Conservation (phyloP, 768 basidiomycete species). For the Pulveroboletus frians region DNA sequence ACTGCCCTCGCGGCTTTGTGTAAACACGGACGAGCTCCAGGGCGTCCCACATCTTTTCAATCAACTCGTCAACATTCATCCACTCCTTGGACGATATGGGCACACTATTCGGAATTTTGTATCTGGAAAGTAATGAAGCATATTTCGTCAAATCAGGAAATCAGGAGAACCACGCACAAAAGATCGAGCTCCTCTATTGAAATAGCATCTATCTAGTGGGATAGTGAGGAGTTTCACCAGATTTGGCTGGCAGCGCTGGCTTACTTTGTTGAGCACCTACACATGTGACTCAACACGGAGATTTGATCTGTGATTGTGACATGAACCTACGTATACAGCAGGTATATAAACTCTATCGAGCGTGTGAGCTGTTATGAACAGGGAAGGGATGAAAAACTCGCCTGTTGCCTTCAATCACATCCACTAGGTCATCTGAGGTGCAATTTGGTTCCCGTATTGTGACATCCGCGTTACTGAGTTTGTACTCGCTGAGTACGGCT, state of each 20-base stretch:
- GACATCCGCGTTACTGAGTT: constrained; percentile 81
- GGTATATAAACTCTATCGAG: constrained; percentile 83
- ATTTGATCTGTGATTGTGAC: not conserved
- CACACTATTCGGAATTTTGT: constrained; percentile 94
- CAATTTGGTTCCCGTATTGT: constrained; percentile 90
- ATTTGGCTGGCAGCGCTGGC: constrained; percentile 1
- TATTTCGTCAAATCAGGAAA: not conserved
- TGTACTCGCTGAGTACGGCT: constrained; percentile 91
- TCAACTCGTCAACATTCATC: constrained; percentile 95
- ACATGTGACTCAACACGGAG: not conserved
- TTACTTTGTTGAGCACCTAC: constrained; percentile 80
- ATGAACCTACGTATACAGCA: constrained; percentile 69
- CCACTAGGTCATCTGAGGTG: constrained; percentile 93
- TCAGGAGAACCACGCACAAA: constrained; percentile 43
- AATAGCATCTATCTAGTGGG: constrained; percentile 85
- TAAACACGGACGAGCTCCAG: constrained; percentile 93
- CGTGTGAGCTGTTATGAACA: constrained; percentile 3
- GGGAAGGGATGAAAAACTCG: constrained; percentile 18
- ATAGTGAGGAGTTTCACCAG: not conserved
- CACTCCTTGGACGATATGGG: constrained; percentile 92
- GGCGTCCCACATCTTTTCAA: constrained; percentile 89
- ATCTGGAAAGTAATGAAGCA: constrained; percentile 35
- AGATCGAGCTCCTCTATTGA: constrained; percentile 97
- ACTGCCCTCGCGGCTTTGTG: constrained; percentile 88
- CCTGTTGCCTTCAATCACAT: constrained; percentile 96